Percentiles rank a stretch among this genome's conserved stretches.
Conservation (phyloP, 345 rosid species). For the Bruguiera parviflora region DNA sequence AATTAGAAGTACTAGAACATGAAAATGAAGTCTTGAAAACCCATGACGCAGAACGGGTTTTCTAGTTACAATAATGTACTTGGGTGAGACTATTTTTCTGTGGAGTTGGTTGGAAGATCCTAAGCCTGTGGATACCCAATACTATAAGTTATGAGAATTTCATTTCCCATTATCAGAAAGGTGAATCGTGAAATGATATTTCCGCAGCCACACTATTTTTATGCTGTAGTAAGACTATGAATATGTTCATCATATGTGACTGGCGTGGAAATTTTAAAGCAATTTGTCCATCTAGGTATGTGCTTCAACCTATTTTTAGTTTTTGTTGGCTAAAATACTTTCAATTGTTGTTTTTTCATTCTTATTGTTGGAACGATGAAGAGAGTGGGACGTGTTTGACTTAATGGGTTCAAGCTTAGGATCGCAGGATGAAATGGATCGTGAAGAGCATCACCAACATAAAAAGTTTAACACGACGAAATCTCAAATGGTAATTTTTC, state of each 20-base stretch:
- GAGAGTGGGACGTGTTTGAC: background rate
- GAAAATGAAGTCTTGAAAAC: background rate
- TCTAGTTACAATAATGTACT: background rate
- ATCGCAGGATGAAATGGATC: constrained; percentile 36
- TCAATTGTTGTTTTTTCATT: constrained; percentile 2
- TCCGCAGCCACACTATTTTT: background rate
- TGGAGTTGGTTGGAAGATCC: background rate
- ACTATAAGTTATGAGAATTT: background rate
- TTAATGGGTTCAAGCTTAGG: constrained; percentile 18
- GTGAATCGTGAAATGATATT: background rate
- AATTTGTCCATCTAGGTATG: background rate
- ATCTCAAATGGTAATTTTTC: constrained; percentile 32
- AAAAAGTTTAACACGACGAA: constrained; percentile 33
- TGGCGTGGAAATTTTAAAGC: background rate
- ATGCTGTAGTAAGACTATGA: background rate
- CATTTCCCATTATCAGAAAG: background rate
- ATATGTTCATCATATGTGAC: background rate
- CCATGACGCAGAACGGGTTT: background rate
- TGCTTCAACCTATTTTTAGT: background rate
- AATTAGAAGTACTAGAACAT: too few species aligned
- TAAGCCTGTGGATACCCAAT: background rate
- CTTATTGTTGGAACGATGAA: constrained; percentile 5
- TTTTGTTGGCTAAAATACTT: background rate
- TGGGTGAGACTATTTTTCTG: too few species aligned
- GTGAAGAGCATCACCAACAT: constrained; percentile 18